Conservation (phyloP, 306 rosid species). For the Aeschynomene evenia region DNA sequence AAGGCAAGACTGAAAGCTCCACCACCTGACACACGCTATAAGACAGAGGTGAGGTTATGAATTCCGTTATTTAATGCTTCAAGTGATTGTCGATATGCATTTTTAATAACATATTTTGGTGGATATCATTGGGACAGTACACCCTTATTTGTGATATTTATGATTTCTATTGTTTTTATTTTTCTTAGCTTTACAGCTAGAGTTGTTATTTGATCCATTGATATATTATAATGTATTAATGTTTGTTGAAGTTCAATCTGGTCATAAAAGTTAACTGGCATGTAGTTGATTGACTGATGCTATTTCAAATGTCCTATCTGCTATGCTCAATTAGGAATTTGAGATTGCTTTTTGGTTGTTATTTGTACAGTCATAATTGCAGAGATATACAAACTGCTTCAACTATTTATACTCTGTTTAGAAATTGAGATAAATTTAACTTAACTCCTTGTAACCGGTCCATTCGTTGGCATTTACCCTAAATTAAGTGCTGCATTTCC, state of each 20-base stretch:
- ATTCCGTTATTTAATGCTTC: slow-evolving; percentile 16
- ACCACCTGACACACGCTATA: slow-evolving; percentile 77
- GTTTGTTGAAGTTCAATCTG: slow-evolving; percentile 11
- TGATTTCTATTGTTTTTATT: background rate
- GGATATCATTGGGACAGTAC: background rate
- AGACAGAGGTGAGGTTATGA: slow-evolving; percentile 68
- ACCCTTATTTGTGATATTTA: slow-evolving; percentile 1
- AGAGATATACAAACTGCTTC: background rate
- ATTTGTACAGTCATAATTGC: background rate
- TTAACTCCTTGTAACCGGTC: background rate
- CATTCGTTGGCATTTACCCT: background rate
- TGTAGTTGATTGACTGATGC: background rate
- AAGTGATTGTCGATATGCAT: background rate
- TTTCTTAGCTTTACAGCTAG: background rate
- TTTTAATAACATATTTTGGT: slow-evolving; percentile 18
- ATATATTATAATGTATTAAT: background rate
- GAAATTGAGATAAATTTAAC: background rate
- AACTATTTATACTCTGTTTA: background rate
- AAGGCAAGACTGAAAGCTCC: slow-evolving; percentile 85
- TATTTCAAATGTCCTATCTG: background rate
- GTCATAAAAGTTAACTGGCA: background rate
- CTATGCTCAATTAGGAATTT: slow-evolving; percentile 2
- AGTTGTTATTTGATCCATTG: background rate
- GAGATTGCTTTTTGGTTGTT: background rate
- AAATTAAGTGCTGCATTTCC: background rate